Evolutionary conservation across 2,329 filamentous ascomycete species (phyloP).

Genomic region (Salinomyces thailandicus): DNA sequence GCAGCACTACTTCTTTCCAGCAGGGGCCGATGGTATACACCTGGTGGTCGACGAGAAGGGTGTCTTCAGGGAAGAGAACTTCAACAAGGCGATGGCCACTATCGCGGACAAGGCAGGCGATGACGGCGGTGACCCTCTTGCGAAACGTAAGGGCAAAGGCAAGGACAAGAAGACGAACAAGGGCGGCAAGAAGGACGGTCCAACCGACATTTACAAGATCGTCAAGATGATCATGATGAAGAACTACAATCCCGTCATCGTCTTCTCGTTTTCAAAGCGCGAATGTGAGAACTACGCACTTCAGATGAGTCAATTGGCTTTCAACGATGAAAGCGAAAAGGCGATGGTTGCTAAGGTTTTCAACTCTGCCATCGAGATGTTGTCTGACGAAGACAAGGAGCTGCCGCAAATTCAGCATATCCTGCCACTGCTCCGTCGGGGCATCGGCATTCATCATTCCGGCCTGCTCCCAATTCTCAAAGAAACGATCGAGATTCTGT

Average conservation of each 20-base stretch:
- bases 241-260: constrained; percentile 94
- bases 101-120: constrained; percentile 82
- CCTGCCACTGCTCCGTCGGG: constrained; percentile 74
- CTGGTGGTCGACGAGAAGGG: constrained; percentile 95
- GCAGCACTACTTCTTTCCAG: constrained; percentile 96
- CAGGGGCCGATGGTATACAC: constrained; percentile 84
- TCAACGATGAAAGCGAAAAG: constrained; percentile 95
- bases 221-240: constrained; percentile 98
- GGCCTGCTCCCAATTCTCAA: constrained; percentile 91
- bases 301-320: constrained; percentile 73
- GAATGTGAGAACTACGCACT: constrained; percentile 89
- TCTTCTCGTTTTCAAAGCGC: constrained; percentile 98
- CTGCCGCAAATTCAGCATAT: constrained; percentile 87
- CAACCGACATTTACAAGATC: constrained; percentile 90
- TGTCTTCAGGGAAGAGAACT: constrained; percentile 91
- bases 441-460: constrained; percentile 95
- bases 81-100: constrained; percentile 86
- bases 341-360: constrained; percentile 92
- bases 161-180: constrained; percentile 90
- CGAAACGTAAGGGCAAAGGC: constrained; percentile 73
- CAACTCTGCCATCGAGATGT: constrained; percentile 78
- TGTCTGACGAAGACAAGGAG: constrained; percentile 82
- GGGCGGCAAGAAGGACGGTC: constrained; percentile 59
- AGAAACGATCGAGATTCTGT: constrained; percentile 96
- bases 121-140: constrained; percentile 67